Evolutionary conservation across 2,329 filamentous ascomycete species (phyloP).

Genomic region (Ceratocystiopsis brevicomis): DNA sequence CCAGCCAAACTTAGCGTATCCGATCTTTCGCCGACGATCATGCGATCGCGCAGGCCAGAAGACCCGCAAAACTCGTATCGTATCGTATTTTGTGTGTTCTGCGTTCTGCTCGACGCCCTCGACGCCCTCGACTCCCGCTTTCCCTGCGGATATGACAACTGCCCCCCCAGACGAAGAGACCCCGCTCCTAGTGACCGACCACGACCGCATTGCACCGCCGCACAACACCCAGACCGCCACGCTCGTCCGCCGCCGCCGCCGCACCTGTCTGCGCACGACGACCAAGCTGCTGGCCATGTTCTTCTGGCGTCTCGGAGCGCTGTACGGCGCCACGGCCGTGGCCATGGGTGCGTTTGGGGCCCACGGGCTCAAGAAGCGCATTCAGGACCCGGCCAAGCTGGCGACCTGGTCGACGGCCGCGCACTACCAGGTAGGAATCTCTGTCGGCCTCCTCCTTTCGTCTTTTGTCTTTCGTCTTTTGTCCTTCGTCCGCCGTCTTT

Average conservation of each 20-base stretch:
- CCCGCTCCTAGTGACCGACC: conserved; percentile 7
- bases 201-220: not conserved
- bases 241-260: not conserved
- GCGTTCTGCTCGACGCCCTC: no score
- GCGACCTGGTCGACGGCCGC: conserved; percentile 46
- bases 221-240: not conserved
- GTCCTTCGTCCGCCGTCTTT: not conserved
- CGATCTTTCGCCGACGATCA: no score
- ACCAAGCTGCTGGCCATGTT: conserved; percentile 5
- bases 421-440: conserved; percentile 39
- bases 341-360: conserved; percentile 47
- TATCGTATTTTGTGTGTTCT: no score
- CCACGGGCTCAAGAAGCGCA: conserved; percentile 43
- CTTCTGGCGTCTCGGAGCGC: conserved; percentile 43
- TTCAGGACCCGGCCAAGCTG: conserved; percentile 37
- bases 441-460: not conserved
- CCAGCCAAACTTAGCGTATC: no score
- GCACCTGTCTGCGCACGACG: not conserved
- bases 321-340: conserved; percentile 43
- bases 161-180: conserved; percentile 6
- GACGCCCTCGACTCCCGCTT: not conserved
- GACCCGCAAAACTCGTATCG: no score
- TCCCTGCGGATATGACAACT: not conserved
- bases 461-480: not conserved
- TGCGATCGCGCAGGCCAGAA: no score